Base-by-base conservation (phyloP, 768 basidiomycete species). In the Plicaturopsis crispa region DNA sequence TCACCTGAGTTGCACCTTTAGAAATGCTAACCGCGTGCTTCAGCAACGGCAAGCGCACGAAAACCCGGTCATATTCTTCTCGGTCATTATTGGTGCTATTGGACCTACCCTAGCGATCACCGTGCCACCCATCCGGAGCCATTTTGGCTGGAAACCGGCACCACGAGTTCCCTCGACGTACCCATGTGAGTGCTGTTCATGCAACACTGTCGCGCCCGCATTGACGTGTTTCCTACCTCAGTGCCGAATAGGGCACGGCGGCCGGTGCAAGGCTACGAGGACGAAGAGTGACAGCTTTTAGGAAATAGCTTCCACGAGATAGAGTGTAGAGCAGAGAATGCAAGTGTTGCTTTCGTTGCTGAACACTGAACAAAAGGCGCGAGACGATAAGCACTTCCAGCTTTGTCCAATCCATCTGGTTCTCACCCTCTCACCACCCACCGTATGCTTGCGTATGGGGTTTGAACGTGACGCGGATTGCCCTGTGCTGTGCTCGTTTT, bases 11-110 rank as follows among this genome's bases (percentile, higher is more conserved):
- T n/a, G n/a, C n/a, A n/a, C n/a, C n/a, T n/a, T n/a, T n/a, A n/a
- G n/a, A n/a, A n/a, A n/a, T n/a, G n/a, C n/a, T n/a, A n/a, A n/a
- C n/a, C n/a, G n/a, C n/a, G n/a, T n/a, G n/a, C 30, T 39, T 33
- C 55, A 93, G 90, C 87, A 90, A 89, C 77, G 84, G 33, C 77
- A 82, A 49, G 88, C 90, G 24, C 90, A 94, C 62, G 90, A 94
- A 62, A 78, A 75, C 51, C 90, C 90, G 20, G 85, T 89, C 58
- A 75, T 92, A 58, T 92, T 92, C 69, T 94, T 80, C 63, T 90
- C 90, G 8, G 70, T 80, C 55, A 60, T 80, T 34, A 63, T 94
- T 40, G 90, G 89, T 37, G 50, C 66, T 40, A 70, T 79, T 49
- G 90, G 90, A 2, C 90, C 90, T 8, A 64, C 81, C 18, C 63